Percentiles rank a stretch among this genome's conserved stretches.
Evolutionary conservation across 2,329 filamentous ascomycete genomes (phyloP).

Genomic region (Fusarium buharicum): DNA sequence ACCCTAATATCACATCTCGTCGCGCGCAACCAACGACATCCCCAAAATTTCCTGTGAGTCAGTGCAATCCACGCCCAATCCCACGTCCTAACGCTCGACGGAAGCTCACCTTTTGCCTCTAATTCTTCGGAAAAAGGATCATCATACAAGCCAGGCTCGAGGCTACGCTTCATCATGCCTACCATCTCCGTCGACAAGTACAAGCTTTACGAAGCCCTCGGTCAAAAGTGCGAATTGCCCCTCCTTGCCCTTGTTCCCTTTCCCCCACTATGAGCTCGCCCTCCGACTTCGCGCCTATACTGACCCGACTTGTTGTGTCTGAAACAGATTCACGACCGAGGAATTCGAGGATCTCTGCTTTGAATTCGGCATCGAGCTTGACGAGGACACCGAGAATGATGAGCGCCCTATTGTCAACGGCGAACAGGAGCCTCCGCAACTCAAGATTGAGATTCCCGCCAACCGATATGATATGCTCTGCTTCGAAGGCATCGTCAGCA

Average conservation of each 20-base stretch:
- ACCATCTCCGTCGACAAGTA: constrained; percentile 98
- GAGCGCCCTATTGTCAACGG: constrained; percentile 79
- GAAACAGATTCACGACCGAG: constrained; percentile 80
- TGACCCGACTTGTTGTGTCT: constrained; percentile 30
- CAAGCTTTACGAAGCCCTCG: constrained; percentile 91
- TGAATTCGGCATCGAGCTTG: constrained; percentile 97
- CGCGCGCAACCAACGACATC: constrained; percentile 30
- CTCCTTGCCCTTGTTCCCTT: constrained; percentile 22
- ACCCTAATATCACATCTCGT: constrained; percentile 23
- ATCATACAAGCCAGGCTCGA: constrained; percentile 32
- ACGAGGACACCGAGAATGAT: constrained; percentile 88
- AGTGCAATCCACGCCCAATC: constrained; percentile 38
- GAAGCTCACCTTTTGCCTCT: constrained; percentile 31
- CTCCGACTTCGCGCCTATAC: constrained; percentile 35
- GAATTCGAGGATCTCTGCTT: constrained; percentile 98
- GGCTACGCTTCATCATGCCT: constrained; percentile 72
- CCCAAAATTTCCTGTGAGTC: constrained; percentile 58
- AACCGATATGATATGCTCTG: constrained; percentile 96
- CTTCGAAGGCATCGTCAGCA: constrained; percentile 95
- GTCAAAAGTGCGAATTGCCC: constrained; percentile 73
- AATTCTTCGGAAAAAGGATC: constrained; percentile 35
- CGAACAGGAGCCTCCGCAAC: constrained; percentile 86
- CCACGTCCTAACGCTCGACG: constrained; percentile 36
- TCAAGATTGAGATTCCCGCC: constrained; percentile 98
- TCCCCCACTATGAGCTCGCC: constrained; percentile 33